Evolutionary conservation across 805 yeast species (phyloP), one percentile per base, ranked within the genome.

Genomic region (Sporopachydermia quercuum): DNA sequence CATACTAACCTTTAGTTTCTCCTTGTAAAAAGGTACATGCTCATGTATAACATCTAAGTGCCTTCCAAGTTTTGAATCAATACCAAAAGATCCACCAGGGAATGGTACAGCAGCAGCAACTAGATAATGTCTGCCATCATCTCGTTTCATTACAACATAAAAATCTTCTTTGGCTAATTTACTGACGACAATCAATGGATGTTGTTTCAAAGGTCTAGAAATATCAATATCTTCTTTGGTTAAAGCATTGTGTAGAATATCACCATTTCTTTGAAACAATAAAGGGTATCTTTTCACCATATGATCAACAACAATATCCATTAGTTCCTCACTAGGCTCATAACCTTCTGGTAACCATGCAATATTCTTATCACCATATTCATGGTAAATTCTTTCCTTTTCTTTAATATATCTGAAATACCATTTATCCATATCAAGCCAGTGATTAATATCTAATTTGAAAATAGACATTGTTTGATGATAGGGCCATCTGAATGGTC

Each of bases 351-450:
- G 82, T 19, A 75, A 60, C 74, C 78, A 73, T 47, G 71, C 83
- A 46, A 76, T 64, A 50, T 76, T 75, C 39, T 73, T 71, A 38
- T 66, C 65, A 5, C 82, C 83, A 49, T 74, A 74, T 38, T 65
- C 57, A 48, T 66, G 68, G 54, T 68, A 66, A 37, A 78, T 69
- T 42, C 81, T 59, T 49, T 68, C 56, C 55, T 76, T 77, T 50
- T 78, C 84, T 44, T 70, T 62, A 41, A 77, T 68, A 49, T 78
- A 78, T 45, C 74, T 76, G 54, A 74, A 63, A 51, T 77, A 78
- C 56, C 75, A 78, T 54, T 76, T 78, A 54, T 78, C 86, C 85
- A 78, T 78, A 49, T 78, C 85, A 46, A 78, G 57, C 86, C 86
- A 78, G 57, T 78, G 80, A 54, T 78, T 77, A 30, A 76, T 62